phyloP scores from a whole-genome alignment of 2,329 filamentous ascomycete genomes.

The Microsporum audouinii region DNA sequence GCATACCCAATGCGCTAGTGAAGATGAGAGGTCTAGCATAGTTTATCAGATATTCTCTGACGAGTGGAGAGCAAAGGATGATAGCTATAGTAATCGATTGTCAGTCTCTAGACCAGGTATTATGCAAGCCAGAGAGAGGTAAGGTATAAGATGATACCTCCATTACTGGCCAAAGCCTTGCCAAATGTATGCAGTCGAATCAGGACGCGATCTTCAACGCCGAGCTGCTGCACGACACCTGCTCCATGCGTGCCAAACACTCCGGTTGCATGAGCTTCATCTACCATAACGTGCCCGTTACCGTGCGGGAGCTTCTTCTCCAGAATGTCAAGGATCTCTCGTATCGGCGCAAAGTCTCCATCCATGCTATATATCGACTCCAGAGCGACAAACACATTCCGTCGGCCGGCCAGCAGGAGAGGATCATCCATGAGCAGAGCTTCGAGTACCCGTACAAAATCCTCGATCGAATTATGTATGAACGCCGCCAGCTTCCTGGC shows the following conservation, averaged over 20 bases:
- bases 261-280: slow-evolving; percentile 47
- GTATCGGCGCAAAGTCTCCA: slow-evolving; percentile 57
- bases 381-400: slow-evolving; percentile 55
- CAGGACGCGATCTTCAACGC: slow-evolving; percentile 41
- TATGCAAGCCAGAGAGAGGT: neutral
- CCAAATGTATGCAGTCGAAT: slow-evolving; percentile 43
- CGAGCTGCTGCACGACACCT: slow-evolving; percentile 41
- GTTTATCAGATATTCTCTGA: slow-evolving; percentile 58
- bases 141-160: slow-evolving; percentile 44
- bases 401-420: slow-evolving; percentile 26
- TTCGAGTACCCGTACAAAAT: slow-evolving; percentile 30
- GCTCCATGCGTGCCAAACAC: slow-evolving; percentile 40
- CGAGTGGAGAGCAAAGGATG: slow-evolving; percentile 49
- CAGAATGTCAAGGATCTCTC: slow-evolving; percentile 47
- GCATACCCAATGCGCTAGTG: slow-evolving; percentile 56
- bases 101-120: slow-evolving; percentile 9
- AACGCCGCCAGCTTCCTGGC: slow-evolving; percentile 39
- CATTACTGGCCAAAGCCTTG: slow-evolving; percentile 50
- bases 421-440: slow-evolving; percentile 23
- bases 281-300: slow-evolving; percentile 47
- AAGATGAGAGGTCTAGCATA: slow-evolving; percentile 67
- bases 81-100: slow-evolving; percentile 35
- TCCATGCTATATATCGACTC: slow-evolving; percentile 77
- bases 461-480: slow-evolving; percentile 35
- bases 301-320: slow-evolving; percentile 44